phyloP scores from a whole-genome alignment of 164 flowering plant genomes.

The Protea cynaroides region DNA sequence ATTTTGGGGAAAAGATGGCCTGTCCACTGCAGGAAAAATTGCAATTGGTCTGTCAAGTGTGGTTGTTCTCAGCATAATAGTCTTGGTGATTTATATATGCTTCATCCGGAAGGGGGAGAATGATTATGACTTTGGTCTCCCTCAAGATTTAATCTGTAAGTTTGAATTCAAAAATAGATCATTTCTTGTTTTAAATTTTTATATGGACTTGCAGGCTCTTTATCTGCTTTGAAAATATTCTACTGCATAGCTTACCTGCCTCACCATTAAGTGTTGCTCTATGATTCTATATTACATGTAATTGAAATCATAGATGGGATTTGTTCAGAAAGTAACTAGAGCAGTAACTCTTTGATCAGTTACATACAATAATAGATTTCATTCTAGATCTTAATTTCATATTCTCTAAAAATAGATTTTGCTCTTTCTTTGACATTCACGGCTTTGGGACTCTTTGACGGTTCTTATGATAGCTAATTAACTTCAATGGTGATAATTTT shows the following conservation, averaged over 20 bases:
- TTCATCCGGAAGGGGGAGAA: slow-evolving; percentile 59
- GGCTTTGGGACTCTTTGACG: too few relatives aligned
- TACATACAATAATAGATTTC: too few relatives aligned
- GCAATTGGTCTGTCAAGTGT: slow-evolving; percentile 59
- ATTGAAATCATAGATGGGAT: background rate
- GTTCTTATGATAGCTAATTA: too few relatives aligned
- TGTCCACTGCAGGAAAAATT: slow-evolving; percentile 78
- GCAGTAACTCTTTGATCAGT: background rate
- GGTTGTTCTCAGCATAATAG: slow-evolving; percentile 37
- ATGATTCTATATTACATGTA: background rate
- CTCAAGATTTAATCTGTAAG: slow-evolving; percentile 93
- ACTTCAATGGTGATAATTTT: too few relatives aligned
- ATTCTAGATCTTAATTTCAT: background rate
- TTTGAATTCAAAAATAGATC: slow-evolving; percentile 6
- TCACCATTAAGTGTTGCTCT: background rate
- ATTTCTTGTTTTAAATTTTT: background rate
- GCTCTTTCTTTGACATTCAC: too few relatives aligned
- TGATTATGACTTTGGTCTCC: slow-evolving; percentile 90
- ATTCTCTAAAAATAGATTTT: too few relatives aligned
- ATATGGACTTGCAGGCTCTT: slow-evolving; percentile 1
- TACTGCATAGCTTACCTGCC: background rate
- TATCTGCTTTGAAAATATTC: background rate
- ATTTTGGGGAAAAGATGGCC: slow-evolving; percentile 66
- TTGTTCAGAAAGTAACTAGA: background rate
- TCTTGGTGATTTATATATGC: slow-evolving; percentile 45